Evolutionary conservation across 805 yeast species (phyloP).

Genomic region (Barnettozyma salicaria): DNA sequence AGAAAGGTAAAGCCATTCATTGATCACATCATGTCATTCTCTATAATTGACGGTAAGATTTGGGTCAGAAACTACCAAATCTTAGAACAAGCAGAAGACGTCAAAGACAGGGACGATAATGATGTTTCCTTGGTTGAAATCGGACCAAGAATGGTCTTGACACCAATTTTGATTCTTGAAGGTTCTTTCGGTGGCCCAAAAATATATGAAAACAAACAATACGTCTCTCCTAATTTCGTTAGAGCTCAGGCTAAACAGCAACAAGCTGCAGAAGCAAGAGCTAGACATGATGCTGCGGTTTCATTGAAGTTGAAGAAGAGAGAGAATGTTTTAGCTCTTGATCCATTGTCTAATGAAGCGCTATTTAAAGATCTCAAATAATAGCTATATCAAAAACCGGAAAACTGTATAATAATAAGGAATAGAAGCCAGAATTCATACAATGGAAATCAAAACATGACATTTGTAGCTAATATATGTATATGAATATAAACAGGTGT

Average conservation of each 20-base stretch:
- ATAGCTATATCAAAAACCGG: neutral
- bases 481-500: constrained; percentile 8
- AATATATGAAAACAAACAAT: constrained; percentile 94
- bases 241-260: constrained; percentile 83
- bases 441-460: neutral
- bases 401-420: constrained; percentile 2
- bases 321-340: constrained; percentile 66
- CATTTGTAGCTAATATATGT: constrained; percentile 8
- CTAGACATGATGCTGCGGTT: constrained; percentile 73
- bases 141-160: constrained; percentile 94
- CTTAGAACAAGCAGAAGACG: constrained; percentile 53
- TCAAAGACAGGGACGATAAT: constrained; percentile 46
- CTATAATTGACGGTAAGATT: constrained; percentile 85
- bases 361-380: constrained; percentile 47
- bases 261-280: constrained; percentile 71
- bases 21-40: constrained; percentile 91
- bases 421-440: neutral
- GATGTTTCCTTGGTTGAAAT: constrained; percentile 83
- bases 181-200: constrained; percentile 98
- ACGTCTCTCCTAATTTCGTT: constrained; percentile 90
- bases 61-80: constrained; percentile 97
- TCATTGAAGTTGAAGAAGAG: constrained; percentile 71
- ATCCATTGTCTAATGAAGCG: constrained; percentile 76
- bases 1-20: constrained; percentile 91
- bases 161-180: constrained; percentile 84